Percentiles rank a stretch among this genome's conserved stretches.
Evolutionary conservation across 2,329 filamentous ascomycete genomes (phyloP).

Genomic region (Didymella sp.): DNA sequence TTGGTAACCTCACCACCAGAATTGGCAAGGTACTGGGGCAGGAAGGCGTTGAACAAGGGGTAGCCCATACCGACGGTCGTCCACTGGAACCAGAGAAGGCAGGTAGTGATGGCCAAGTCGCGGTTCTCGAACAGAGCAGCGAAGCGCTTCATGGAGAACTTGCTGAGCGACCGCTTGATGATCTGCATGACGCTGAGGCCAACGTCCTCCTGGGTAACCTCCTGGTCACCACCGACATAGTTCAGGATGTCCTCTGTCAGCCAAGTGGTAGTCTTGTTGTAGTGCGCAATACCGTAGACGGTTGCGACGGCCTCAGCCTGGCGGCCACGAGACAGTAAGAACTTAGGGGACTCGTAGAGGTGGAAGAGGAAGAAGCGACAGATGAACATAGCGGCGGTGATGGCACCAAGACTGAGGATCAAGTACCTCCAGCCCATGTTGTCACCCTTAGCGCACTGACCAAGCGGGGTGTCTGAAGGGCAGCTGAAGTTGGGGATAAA

Average conservation of each 20-base stretch:
- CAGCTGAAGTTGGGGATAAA: constrained; percentile 74
- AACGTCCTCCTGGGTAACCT: constrained; percentile 44
- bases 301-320: constrained; percentile 81
- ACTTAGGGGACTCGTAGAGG: constrained; percentile 86
- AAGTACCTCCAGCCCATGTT: constrained; percentile 79
- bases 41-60: constrained; percentile 86
- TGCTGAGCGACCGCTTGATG: constrained; percentile 65
- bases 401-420: constrained; percentile 71
- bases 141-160: constrained; percentile 72
- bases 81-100: constrained; percentile 79
- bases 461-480: constrained; percentile 19
- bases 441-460: constrained; percentile 59
- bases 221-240: constrained; percentile 58
- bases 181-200: constrained; percentile 57
- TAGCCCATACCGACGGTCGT: constrained; percentile 84
- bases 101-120: constrained; percentile 57
- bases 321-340: constrained; percentile 75
- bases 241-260: constrained; percentile 74
- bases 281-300: constrained; percentile 77
- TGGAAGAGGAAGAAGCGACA: constrained; percentile 81
- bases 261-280: constrained; percentile 62
- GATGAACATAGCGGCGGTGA: constrained; percentile 79
- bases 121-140: constrained; percentile 65
- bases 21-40: constrained; percentile 82
- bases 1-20: constrained; percentile 50